Evolutionary conservation across 371 early-diverging fungal genomes (phyloP), one percentile per base, ranked within the genome.

Genomic region (Fennellomyces sp.): DNA sequence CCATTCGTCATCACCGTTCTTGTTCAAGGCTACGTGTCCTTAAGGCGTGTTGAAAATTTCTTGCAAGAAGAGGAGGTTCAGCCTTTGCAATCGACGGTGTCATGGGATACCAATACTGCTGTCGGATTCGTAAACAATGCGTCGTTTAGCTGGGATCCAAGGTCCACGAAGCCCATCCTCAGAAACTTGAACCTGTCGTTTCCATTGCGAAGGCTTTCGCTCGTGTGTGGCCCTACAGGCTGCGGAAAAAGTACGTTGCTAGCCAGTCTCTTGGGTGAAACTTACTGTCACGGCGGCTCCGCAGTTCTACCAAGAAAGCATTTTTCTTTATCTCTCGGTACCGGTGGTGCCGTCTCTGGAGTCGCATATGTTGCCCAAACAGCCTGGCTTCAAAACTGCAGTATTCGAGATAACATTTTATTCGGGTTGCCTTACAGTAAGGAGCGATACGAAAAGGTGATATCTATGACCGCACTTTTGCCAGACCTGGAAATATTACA

Each of bases 351-450:
- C 23, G 72, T 74, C 19, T 68, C 69, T 13, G 85, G 86, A 29
- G 73, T 91, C n/a, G 92, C 89, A 8, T 92, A 91, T 70, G 89
- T 90, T 10, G 80, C 91, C 10, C 92, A 92, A 56, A 83, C 89
- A 17, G 91, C 94, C 0, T 94, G 94, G 94, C 81, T 94, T 36
- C 86, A 88, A 61, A 91, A 94, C 65, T 87, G 80, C 48, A 87
- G 92, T 13, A 81, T 94, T 28, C 80, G 89, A 50, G 89, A 93
- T 55, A 94, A 94, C 63, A 90, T 94, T 54, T 63, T 92, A 58
- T 94, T 94, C 70, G 93, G 93, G 15, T 63, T 81, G n/a, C 78
- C 77, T 5, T 93, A 73, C 60, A 85, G 89, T 51, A 75, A 80
- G 54, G 79, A 80, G 13, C 80, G 89, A 1, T 93, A 91, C 58